Conservation (phyloP, 176 grass and related monocot genomes). For the Neostapfia colusana region DNA sequence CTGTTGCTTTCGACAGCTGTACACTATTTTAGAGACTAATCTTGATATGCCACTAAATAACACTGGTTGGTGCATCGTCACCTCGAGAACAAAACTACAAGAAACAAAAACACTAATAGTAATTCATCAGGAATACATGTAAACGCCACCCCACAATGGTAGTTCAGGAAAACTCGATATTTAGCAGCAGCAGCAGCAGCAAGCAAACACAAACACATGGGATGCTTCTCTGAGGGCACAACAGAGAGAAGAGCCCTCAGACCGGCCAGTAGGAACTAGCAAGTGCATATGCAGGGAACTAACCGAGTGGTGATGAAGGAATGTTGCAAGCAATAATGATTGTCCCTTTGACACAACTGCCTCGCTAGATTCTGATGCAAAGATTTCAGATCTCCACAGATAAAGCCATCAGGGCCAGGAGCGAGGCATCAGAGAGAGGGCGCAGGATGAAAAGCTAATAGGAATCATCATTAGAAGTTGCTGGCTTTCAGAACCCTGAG, state of each 20-base stretch:
- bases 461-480: slow-evolving; percentile 57
- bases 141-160: background rate
- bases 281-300: slow-evolving; percentile 57
- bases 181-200: background rate
- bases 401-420: slow-evolving; percentile 45
- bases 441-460: slow-evolving; percentile 49
- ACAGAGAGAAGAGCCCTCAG: slow-evolving; percentile 22
- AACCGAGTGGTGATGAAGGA: slow-evolving; percentile 52
- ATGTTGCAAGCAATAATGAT: slow-evolving; percentile 78
- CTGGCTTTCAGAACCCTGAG: slow-evolving; percentile 53
- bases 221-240: slow-evolving; percentile 41
- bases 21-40: background rate
- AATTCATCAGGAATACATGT: background rate
- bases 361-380: slow-evolving; percentile 73
- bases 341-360: slow-evolving; percentile 52
- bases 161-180: slow-evolving; percentile 26
- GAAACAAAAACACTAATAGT: background rate
- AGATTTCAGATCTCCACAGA: slow-evolving; percentile 56
- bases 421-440: slow-evolving; percentile 32
- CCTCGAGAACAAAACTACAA: background rate
- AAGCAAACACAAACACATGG: slow-evolving; percentile 36
- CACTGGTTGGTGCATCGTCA: background rate
- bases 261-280: slow-evolving; percentile 7
- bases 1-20: background rate
- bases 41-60: background rate